These are phyloP conservation scores for Terfezia boudieri DNA, from an alignment of 495 filamentous ascomycete species.

Conservation along the genomic window DNA sequence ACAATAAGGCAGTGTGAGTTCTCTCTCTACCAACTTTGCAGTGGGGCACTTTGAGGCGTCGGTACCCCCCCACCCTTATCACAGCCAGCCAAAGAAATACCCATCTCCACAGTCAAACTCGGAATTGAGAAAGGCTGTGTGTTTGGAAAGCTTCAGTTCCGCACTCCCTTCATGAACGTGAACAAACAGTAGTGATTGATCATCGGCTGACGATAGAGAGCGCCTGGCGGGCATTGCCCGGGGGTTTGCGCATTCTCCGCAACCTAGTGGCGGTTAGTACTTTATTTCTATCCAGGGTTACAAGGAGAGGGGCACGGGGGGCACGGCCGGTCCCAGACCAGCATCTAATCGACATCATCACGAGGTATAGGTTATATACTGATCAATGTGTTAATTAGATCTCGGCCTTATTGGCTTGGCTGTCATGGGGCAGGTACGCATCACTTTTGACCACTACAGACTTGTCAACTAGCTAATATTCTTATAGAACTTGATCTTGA, in stretches of 20 bases:
- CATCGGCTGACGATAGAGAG: neutral
- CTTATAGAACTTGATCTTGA: slow-evolving; percentile 81
- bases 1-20: no score
- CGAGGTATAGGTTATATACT: neutral
- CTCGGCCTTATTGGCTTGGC: slow-evolving; percentile 99
- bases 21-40: no score
- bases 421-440: slow-evolving; percentile 60
- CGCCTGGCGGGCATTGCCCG: neutral
- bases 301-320: no score
- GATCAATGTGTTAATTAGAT: slow-evolving; percentile 28
- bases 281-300: neutral
- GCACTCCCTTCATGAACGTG: no score
- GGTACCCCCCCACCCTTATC: no score
- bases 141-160: no score
- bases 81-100: no score
- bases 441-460: neutral
- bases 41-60: no score
- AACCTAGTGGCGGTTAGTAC: neutral
- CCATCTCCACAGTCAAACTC: no score
- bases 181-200: no score
- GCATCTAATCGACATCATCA: neutral
- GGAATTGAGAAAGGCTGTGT: no score
- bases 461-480: neutral
- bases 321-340: no score
- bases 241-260: neutral